phyloP scores from a whole-genome alignment of 2,329 filamentous ascomycete genomes.

The Sporothrix curviconia region DNA sequence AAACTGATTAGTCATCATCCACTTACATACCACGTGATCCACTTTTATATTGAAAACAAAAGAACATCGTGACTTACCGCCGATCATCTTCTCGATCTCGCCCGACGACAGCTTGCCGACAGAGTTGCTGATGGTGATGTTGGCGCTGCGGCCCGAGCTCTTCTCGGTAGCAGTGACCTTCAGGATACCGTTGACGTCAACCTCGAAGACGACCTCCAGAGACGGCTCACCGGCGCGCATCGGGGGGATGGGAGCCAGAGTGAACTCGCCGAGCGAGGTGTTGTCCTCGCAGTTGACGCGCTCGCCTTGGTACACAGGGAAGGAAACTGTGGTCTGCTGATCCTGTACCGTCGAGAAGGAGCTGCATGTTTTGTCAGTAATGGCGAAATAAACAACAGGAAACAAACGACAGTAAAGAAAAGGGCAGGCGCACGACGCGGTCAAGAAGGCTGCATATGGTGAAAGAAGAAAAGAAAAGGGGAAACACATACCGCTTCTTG shows the following conservation, averaged over 20 bases:
- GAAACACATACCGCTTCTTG: constrained; percentile 56
- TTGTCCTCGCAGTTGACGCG: constrained; percentile 98
- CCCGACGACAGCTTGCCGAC: constrained; percentile 92
- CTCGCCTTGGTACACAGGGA: constrained; percentile 94
- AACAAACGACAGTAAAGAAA: no score
- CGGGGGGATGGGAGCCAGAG: constrained; percentile 78
- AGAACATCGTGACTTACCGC: constrained; percentile 59
- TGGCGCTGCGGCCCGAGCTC: constrained; percentile 93
- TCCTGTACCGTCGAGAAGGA: constrained; percentile 85
- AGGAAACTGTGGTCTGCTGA: constrained; percentile 75
- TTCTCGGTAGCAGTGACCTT: constrained; percentile 99
- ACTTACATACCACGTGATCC: no score
- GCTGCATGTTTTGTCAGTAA: not conserved
- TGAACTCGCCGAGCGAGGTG: constrained; percentile 96
- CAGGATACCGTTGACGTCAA: constrained; percentile 99
- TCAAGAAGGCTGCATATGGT: no score
- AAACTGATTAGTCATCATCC: no score
- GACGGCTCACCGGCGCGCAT: constrained; percentile 93
- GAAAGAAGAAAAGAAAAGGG: not conserved
- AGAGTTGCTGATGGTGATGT: constrained; percentile 99
- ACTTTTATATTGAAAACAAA: no score
- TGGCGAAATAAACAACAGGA: not conserved
- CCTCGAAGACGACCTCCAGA: constrained; percentile 97
- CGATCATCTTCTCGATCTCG: constrained; percentile 98
- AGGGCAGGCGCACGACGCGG: no score